A percentile compares a stretch with the other conserved stretches of the same genome.
Evolutionary conservation across 768 basidiomycete genomes (phyloP).

Genomic region (Astraeus odoratus): DNA sequence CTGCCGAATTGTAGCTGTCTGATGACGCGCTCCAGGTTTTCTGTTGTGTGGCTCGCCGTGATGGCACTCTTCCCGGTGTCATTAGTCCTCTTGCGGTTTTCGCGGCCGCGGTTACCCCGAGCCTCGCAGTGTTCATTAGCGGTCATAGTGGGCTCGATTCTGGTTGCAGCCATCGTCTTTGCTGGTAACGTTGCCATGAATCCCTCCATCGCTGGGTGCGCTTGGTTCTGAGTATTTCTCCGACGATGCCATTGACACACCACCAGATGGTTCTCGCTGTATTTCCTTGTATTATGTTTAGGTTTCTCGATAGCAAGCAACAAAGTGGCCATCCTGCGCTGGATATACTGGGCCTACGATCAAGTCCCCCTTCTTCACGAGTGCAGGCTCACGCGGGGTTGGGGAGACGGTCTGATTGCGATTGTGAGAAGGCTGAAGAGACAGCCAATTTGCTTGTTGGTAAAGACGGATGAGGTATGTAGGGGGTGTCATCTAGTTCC

Average conservation of each 20-base stretch:
- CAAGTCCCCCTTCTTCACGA: slow-evolving; percentile 45
- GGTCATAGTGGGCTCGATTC: slow-evolving; percentile 35
- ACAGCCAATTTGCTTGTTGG: slow-evolving; percentile 54
- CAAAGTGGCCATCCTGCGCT: slow-evolving; percentile 47
- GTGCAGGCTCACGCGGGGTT: slow-evolving; percentile 30
- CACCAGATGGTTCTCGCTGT: slow-evolving; percentile 54
- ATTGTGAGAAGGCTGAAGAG: slow-evolving; percentile 41
- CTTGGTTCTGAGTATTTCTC: slow-evolving; percentile 2
- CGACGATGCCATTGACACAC: not conserved
- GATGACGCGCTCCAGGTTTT: slow-evolving; percentile 40
- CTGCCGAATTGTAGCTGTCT: not conserved
- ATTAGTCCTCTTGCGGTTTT: slow-evolving; percentile 55
- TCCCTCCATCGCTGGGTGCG: slow-evolving; percentile 48
- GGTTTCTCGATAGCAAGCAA: slow-evolving; percentile 46
- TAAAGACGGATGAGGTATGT: slow-evolving; percentile 59
- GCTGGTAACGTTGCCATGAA: slow-evolving; percentile 57
- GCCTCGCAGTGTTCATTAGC: slow-evolving; percentile 32
- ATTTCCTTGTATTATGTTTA: slow-evolving; percentile 43
- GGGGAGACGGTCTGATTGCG: slow-evolving; percentile 37
- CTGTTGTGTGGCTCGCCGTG: slow-evolving; percentile 58
- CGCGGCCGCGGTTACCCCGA: slow-evolving; percentile 52
- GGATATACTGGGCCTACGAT: slow-evolving; percentile 58
- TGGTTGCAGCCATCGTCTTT: slow-evolving; percentile 38
- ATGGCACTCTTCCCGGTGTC: slow-evolving; percentile 62
- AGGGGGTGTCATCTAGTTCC: not conserved